Evolutionary conservation across 2,329 filamentous ascomycete species (phyloP).

Genomic region (Teratosphaeria pseudoeucalypti): DNA sequence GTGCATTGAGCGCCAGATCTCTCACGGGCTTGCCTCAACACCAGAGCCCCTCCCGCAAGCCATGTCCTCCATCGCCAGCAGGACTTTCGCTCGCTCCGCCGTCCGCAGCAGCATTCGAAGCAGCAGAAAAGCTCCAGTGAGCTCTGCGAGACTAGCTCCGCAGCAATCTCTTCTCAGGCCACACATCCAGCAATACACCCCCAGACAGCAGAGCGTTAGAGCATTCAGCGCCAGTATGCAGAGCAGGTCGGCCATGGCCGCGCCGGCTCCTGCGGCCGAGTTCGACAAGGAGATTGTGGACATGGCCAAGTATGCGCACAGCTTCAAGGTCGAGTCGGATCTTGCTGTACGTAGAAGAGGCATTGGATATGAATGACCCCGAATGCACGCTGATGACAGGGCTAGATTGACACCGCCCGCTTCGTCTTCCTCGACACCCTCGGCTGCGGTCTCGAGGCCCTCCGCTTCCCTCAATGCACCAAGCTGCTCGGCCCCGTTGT

Average conservation of each 20-base stretch:
- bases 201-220: slow-evolving; percentile 8
- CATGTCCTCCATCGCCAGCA: slow-evolving; percentile 31
- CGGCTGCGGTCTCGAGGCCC: slow-evolving; percentile 88
- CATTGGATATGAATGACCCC: background rate
- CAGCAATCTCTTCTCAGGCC: slow-evolving; percentile 3
- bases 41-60: background rate
- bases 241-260: slow-evolving; percentile 19
- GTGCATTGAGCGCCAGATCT: background rate
- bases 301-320: slow-evolving; percentile 90
- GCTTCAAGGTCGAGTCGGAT: slow-evolving; percentile 80
- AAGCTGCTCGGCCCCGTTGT: slow-evolving; percentile 91
- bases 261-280: slow-evolving; percentile 19
- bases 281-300: slow-evolving; percentile 92
- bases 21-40: background rate
- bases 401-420: slow-evolving; percentile 83
- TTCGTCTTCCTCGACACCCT: slow-evolving; percentile 96
- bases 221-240: slow-evolving; percentile 24
- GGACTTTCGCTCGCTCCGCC: slow-evolving; percentile 20
- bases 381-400: background rate
- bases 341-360: slow-evolving; percentile 60
- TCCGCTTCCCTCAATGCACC: slow-evolving; percentile 90
- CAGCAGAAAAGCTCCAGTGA: slow-evolving; percentile 19
- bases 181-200: slow-evolving; percentile 9
- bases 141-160: slow-evolving; percentile 14
- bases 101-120: slow-evolving; percentile 15